Evolutionary conservation across 2,329 filamentous ascomycete genomes (phyloP).

Genomic region (Geosmithia flava): DNA sequence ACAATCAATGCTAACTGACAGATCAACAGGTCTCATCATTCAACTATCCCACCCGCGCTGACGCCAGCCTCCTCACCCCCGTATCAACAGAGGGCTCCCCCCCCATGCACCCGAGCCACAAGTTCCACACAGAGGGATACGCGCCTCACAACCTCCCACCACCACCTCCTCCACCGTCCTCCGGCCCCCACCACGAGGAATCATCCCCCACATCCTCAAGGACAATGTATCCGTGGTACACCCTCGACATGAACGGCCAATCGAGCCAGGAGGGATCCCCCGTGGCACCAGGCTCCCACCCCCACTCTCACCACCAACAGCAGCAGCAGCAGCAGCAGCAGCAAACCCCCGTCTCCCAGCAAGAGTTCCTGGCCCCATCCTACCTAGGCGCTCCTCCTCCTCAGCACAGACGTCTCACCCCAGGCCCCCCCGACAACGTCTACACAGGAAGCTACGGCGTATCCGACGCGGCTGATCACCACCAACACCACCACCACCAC

Average conservation of each 20-base stretch:
- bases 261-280: conserved; percentile 31
- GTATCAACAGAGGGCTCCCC: conserved; percentile 3
- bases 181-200: not conserved
- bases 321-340: too few relatives aligned
- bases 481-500: not conserved
- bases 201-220: conserved; percentile 18
- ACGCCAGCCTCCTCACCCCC: conserved; percentile 4
- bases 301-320: too few relatives aligned
- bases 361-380: conserved; percentile 20
- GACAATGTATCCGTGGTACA: conserved; percentile 26
- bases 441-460: conserved; percentile 24
- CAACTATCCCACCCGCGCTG: conserved; percentile 2
- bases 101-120: not conserved
- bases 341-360: conserved; percentile 15
- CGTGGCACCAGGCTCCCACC: conserved; percentile 12
- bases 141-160: not conserved
- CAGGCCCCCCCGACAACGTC: conserved; percentile 18
- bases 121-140: conserved; percentile 2
- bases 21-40: conserved; percentile 1
- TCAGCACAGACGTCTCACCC: conserved; percentile 21
- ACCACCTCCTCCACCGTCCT: not conserved
- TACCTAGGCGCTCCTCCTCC: conserved; percentile 14
- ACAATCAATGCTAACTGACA: too few relatives aligned
- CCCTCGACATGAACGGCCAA: conserved; percentile 28
- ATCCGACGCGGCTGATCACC: conserved; percentile 9